Conservation (phyloP, 1,284 basidiomycete species). For the Ceratobasidium sp. region DNA sequence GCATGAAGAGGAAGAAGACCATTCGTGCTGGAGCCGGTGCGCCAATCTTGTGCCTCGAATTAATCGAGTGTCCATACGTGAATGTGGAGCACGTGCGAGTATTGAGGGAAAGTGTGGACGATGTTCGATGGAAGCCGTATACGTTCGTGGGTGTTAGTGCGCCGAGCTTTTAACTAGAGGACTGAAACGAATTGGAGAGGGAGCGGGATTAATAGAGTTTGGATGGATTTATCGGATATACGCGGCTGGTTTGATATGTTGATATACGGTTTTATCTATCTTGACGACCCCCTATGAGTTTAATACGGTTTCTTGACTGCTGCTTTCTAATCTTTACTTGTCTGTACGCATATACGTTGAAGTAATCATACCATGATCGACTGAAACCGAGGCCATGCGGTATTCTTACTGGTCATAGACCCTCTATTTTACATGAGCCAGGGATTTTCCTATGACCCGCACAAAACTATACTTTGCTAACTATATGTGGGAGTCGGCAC, state of each 20-base stretch:
- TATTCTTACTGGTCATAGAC: too few relatives aligned
- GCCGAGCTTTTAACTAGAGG: too few relatives aligned
- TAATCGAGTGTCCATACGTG: conserved; percentile 41
- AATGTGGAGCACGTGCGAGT: conserved; percentile 27
- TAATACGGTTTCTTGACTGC: not conserved
- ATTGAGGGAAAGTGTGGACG: conserved; percentile 38
- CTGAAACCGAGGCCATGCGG: too few relatives aligned
- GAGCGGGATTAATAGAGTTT: not conserved
- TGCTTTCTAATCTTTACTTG: not conserved
- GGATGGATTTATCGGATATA: not conserved
- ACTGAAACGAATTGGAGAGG: too few relatives aligned
- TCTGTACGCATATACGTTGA: not conserved
- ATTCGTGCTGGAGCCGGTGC: conserved; percentile 30
- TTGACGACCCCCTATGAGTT: conserved; percentile 6
- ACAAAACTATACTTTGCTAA: too few relatives aligned
- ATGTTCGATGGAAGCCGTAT: conserved; percentile 40
- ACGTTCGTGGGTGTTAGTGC: not conserved
- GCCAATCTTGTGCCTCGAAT: conserved; percentile 33
- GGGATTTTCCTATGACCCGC: too few relatives aligned
- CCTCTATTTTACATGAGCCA: too few relatives aligned
- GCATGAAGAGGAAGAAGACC: not conserved
- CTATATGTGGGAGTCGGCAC: too few relatives aligned
- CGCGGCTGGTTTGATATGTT: not conserved
- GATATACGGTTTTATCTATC: not conserved
- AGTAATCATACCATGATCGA: conserved; percentile 1